Percentiles rank a stretch among this genome's conserved stretches.
phyloP scores from a whole-genome alignment of 371 early-diverging fungal genomes.

The Thermomucor indicae-seudaticae region DNA sequence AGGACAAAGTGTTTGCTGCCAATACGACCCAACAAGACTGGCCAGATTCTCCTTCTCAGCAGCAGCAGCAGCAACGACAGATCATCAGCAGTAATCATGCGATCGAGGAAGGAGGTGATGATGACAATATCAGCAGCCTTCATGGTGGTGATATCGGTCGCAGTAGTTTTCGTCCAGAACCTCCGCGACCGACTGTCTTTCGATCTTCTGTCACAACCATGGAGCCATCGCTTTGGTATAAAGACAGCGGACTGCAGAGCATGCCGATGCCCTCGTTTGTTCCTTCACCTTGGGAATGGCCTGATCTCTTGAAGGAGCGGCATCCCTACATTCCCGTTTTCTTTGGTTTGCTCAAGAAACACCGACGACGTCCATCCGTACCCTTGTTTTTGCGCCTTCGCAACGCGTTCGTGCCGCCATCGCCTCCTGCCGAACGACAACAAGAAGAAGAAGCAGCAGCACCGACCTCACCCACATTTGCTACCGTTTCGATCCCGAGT shows the following conservation, averaged over 20 bases:
- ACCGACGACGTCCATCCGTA: neutral
- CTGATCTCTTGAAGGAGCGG: slow-evolving; percentile 19
- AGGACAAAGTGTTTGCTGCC: slow-evolving; percentile 8
- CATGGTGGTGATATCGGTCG: neutral
- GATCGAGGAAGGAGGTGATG: neutral
- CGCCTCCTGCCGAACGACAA: neutral
- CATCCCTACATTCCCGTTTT: slow-evolving; percentile 18
- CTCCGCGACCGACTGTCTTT: neutral
- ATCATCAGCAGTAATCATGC: neutral
- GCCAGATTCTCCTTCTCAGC: no score
- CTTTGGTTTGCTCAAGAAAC: slow-evolving; percentile 15
- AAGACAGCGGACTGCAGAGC: slow-evolving; percentile 5
- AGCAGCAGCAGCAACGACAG: neutral
- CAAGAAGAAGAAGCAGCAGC: slow-evolving; percentile 1
- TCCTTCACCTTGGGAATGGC: slow-evolving; percentile 26
- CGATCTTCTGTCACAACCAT: slow-evolving; percentile 6
- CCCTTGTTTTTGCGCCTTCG: slow-evolving; percentile 1
- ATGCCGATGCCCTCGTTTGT: slow-evolving; percentile 20
- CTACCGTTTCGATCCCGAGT: slow-evolving; percentile 12
- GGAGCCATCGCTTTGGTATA: slow-evolving; percentile 12
- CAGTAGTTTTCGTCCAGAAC: no score
- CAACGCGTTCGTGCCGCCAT: slow-evolving; percentile 1
- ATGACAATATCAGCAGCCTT: neutral
- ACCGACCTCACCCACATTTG: slow-evolving; percentile 3
- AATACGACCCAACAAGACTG: neutral